Conservation (phyloP, 805 yeast genomes). For the Kuraishia piskuri region DNA sequence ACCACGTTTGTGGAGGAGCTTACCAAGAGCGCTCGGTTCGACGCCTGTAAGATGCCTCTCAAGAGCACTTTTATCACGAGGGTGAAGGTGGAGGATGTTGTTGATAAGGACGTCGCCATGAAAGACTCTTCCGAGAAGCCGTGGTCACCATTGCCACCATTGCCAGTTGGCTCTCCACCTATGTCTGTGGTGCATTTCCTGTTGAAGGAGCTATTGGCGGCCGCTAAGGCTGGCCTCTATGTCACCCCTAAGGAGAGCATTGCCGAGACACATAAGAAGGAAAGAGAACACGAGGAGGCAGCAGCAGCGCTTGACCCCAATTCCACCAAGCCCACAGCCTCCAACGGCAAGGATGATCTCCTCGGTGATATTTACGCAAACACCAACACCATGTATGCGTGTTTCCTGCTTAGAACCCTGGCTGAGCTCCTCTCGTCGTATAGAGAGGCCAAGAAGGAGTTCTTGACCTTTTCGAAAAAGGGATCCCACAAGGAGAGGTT, state of each 20-base stretch:
- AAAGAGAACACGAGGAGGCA: too few relatives aligned
- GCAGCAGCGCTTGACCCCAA: slow-evolving; percentile 27
- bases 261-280: too few relatives aligned
- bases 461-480: slow-evolving; percentile 68
- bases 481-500: slow-evolving; percentile 19
- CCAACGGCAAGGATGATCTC: slow-evolving; percentile 18
- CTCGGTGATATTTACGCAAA: slow-evolving; percentile 12
- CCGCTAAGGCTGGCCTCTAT: slow-evolving; percentile 6
- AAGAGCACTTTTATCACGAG: background rate
- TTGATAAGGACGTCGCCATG: background rate
- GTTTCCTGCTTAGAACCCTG: slow-evolving; percentile 58
- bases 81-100: slow-evolving; percentile 6
- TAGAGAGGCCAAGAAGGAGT: slow-evolving; percentile 73
- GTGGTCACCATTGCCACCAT: too few relatives aligned
- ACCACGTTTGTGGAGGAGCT: slow-evolving; percentile 15
- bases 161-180: too few relatives aligned
- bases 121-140: background rate
- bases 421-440: slow-evolving; percentile 73
- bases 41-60: slow-evolving; percentile 4
- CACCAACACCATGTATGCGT: slow-evolving; percentile 49
- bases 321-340: slow-evolving; percentile 1
- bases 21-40: slow-evolving; percentile 11
- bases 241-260: background rate
- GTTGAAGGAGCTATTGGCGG: slow-evolving; percentile 55
- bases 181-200: slow-evolving; percentile 21